phyloP scores from a whole-genome alignment of 2,329 filamentous ascomycete species.

The Pochonia chlamydosporia region DNA sequence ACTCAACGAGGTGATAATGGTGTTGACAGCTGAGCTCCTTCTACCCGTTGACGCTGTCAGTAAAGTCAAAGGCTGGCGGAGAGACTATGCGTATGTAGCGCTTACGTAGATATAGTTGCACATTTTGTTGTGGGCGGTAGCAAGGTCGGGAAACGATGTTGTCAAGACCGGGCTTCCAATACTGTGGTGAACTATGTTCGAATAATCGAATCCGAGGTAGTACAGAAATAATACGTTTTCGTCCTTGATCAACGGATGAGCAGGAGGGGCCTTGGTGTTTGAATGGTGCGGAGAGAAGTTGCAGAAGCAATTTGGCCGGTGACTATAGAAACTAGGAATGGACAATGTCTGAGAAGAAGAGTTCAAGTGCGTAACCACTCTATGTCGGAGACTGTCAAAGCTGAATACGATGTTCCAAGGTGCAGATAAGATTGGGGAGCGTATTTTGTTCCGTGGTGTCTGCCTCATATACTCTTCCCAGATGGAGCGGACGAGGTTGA shows the following conservation, averaged over 20 bases:
- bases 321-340: no score
- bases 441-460: no score
- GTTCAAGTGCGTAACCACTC: no score
- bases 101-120: slow-evolving; percentile 47
- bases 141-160: not conserved
- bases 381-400: no score
- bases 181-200: not conserved
- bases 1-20: slow-evolving; percentile 44
- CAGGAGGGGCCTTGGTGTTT: no score
- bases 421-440: no score
- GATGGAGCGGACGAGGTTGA: not conserved
- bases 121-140: slow-evolving; percentile 25
- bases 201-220: not conserved
- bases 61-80: not conserved
- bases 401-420: no score
- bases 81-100: not conserved
- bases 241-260: no score
- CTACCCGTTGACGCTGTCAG: slow-evolving; percentile 19
- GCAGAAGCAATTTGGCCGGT: no score
- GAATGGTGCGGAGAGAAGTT: no score
- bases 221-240: no score
- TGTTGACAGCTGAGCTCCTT: slow-evolving; percentile 46
- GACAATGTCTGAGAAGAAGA: not conserved
- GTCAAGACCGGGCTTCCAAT: not conserved
- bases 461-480: no score